These are phyloP conservation scores for Candida pseudoviswanathii DNA, from an alignment of 1,139 yeast species.

Conservation along the genomic window DNA sequence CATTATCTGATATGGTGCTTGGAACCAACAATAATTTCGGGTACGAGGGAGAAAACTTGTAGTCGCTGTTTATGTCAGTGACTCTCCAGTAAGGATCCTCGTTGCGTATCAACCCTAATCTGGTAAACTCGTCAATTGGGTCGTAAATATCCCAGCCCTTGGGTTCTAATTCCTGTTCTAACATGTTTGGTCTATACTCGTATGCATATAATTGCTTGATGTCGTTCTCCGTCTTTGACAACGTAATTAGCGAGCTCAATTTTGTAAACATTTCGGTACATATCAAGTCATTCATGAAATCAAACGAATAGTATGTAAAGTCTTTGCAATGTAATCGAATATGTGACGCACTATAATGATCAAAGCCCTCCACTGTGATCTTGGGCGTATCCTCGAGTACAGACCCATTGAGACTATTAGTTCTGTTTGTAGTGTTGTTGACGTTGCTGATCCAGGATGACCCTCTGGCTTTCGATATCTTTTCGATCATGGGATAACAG, in stretches of 20 bases:
- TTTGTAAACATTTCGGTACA: constrained; percentile 76
- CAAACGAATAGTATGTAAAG: constrained; percentile 81
- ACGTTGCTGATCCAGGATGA: constrained; percentile 36
- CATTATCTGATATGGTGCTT: constrained; percentile 71
- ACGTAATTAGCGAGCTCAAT: constrained; percentile 60
- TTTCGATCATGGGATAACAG: constrained; percentile 83
- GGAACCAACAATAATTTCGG: constrained; percentile 76
- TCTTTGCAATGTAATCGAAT: constrained; percentile 81
- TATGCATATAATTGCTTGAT: constrained; percentile 51
- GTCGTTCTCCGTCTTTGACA: constrained; percentile 32
- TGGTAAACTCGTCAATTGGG: constrained; percentile 60
- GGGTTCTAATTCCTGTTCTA: constrained; percentile 62
- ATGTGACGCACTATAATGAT: constrained; percentile 53
- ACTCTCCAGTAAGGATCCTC: constrained; percentile 61
- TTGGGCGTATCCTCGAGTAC: constrained; percentile 12
- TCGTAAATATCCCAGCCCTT: constrained; percentile 78
- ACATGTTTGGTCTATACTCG: constrained; percentile 49
- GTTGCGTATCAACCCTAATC: constrained; percentile 54
- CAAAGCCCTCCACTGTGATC: constrained; percentile 20
- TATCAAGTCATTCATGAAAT: constrained; percentile 59
- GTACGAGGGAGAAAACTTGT: constrained; percentile 74
- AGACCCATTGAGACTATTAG: constrained; percentile 4
- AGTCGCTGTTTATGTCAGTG: constrained; percentile 63
- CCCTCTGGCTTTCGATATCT: constrained; percentile 61
- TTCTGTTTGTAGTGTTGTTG: constrained; percentile 12